A percentile compares a stretch with the other conserved stretches of the same genome.
These are phyloP conservation scores for Lathyrus aphaca DNA, from an alignment of 306 rosid genomes.

Conservation along the genomic window DNA sequence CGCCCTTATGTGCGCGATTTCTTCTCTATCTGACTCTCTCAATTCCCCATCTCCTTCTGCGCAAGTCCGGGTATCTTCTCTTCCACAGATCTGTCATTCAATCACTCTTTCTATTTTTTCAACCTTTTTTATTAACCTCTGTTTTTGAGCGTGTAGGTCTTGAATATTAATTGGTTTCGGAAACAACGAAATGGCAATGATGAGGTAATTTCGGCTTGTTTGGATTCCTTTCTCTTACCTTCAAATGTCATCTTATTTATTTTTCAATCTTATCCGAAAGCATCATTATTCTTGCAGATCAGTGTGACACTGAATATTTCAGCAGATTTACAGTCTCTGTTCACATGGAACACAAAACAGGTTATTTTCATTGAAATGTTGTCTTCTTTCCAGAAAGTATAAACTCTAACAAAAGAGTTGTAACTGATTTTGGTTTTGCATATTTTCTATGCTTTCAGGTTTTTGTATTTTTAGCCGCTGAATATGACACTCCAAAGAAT, in stretches of 20 bases:
- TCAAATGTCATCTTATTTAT: background rate
- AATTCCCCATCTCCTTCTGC: conserved; percentile 70
- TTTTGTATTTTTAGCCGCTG: conserved; percentile 91
- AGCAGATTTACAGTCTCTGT: conserved; percentile 88
- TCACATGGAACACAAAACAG: conserved; percentile 99
- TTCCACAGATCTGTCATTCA: conserved; percentile 43
- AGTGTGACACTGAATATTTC: conserved; percentile 86
- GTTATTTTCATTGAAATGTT: conserved; percentile 42
- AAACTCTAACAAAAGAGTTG: conserved; percentile 3
- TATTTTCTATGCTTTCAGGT: conserved; percentile 59
- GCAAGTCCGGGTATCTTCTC: conserved; percentile 64
- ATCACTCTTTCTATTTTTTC: background rate
- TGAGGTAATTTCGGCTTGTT: conserved; percentile 56
- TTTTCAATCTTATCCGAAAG: conserved; percentile 31
- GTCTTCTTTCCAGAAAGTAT: conserved; percentile 19
- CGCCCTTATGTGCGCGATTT: conserved; percentile 80
- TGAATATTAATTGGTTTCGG: conserved; percentile 85
- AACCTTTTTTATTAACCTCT: background rate
- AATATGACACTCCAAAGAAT: conserved; percentile 82
- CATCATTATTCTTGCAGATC: conserved; percentile 61
- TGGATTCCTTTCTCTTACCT: conserved; percentile 22
- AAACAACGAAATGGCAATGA: conserved; percentile 90
- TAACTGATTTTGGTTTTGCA: conserved; percentile 26
- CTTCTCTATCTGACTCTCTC: conserved; percentile 76
- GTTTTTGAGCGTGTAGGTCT: conserved; percentile 46